These are phyloP conservation scores for Marvania coccoides DNA, from an alignment of 139 green algal genomes.

Conservation along the genomic window DNA sequence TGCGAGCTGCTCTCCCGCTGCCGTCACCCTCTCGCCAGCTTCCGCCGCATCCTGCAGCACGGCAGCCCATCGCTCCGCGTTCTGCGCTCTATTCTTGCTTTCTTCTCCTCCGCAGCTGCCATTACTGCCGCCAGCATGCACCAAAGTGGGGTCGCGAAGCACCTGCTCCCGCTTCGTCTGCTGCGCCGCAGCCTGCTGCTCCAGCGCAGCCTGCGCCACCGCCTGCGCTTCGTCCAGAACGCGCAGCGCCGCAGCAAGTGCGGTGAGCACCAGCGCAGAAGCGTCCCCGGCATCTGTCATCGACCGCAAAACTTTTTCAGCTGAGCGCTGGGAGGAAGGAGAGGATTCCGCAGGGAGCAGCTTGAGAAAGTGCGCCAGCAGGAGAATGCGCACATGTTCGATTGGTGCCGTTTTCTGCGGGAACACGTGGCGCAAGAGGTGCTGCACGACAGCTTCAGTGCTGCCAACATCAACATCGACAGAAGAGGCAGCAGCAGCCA, in stretches of 20 bases:
- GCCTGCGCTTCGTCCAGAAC: neutral
- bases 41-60: neutral
- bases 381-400: slow-evolving; percentile 8
- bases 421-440: neutral
- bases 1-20: neutral
- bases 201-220: neutral
- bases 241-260: neutral
- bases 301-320: neutral
- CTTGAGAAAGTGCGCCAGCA: neutral
- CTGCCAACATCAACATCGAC: too few relatives aligned
- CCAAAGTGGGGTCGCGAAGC: neutral
- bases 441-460: neutral
- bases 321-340: too few relatives aligned
- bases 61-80: neutral
- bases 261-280: neutral
- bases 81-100: too few relatives aligned
- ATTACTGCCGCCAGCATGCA: neutral
- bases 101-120: too few relatives aligned
- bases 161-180: neutral
- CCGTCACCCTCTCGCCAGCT: neutral
- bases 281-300: neutral
- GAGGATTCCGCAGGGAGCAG: too few relatives aligned
- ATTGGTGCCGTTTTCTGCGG: neutral
- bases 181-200: neutral
- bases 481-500: too few relatives aligned